These are phyloP conservation scores for Suhomyces taliae DNA, from an alignment of 1,139 yeast species.

Conservation along the genomic window DNA sequence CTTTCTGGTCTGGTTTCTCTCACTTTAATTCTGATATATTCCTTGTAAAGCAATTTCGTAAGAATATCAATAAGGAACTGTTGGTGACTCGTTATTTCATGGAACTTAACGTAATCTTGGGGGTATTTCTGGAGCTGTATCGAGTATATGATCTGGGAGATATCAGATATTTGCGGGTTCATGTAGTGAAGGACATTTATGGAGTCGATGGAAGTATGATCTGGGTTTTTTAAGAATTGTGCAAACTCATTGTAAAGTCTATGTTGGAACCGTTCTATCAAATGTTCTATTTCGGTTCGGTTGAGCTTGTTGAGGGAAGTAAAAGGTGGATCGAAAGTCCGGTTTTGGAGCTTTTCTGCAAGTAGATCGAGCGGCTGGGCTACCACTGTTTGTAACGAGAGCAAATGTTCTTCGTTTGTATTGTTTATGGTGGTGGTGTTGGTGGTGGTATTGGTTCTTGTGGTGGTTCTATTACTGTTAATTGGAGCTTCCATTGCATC, in stretches of 20 bases:
- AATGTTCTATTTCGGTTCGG: constrained; percentile 1
- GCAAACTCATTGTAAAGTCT: constrained; percentile 5
- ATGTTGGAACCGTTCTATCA: constrained; percentile 4
- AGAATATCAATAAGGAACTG: constrained; percentile 24
- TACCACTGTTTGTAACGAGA: background rate
- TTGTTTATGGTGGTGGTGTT: no score
- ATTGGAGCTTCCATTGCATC: no score
- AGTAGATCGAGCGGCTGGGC: constrained; percentile 1
- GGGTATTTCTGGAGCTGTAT: constrained; percentile 24
- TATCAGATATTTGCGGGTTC: constrained; percentile 29
- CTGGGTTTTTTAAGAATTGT: background rate
- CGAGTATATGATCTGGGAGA: constrained; percentile 20
- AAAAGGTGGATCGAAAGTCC: constrained; percentile 10
- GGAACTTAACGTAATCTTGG: constrained; percentile 17
- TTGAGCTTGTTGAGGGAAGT: constrained; percentile 10
- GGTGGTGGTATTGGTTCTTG: no score
- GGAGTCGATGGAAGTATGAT: background rate
- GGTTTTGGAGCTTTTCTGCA: background rate
- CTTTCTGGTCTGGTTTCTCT: constrained; percentile 14
- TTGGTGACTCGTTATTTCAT: constrained; percentile 17
- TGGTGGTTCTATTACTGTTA: no score
- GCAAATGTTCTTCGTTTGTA: background rate
- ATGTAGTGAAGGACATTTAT: constrained; percentile 24
- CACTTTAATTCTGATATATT: constrained; percentile 19
- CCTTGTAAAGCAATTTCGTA: constrained; percentile 26